Evolutionary conservation across 2,329 filamentous ascomycete species (phyloP), one percentile per base, ranked within the genome.

Genomic region (Pseudogymnoascus sp.): DNA sequence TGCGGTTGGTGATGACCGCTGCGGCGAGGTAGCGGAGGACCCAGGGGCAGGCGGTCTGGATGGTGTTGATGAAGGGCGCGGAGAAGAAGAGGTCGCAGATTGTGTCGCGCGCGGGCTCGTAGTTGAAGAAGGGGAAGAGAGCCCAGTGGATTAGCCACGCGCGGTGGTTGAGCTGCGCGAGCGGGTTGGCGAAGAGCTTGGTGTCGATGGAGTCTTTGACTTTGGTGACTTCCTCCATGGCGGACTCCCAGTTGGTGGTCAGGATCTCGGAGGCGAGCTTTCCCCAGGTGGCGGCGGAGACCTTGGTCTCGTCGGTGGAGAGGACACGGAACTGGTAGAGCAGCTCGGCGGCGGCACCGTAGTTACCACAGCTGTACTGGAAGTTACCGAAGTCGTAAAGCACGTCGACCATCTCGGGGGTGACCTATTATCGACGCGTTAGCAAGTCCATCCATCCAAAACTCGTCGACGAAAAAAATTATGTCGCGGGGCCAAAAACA

Each of bases 91-190:
- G 87, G 72, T 99, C 95, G 74, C 95, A 91, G 71, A 99, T 85
- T 70, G 86, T 85, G 75, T 99, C 95, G 73, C 93, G 91, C 64
- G 91, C 91, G 68, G 87, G 84, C 73, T 97, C 93, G 80, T 91
- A 88, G 86, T 99, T 97, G 86, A 97, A 99, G 80, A 97, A 93
- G 66, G 95, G 93, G 86, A 97, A 99, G 66, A 99, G 88, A 53
- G 91, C 88, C 93, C 95, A 99, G 89, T 99, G 95, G 72, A 96
- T 89, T 72, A 99, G 83, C 91, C 93, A 96, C 64, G 93, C 96
- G 75, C 95, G 91, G 83, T 97, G 93, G 76, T 93, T 89, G 66
- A 99, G 88, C 81, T 99, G 95, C 65, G 90, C 93, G 68, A 97
- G 85, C 28, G 93, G 90, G 83, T 96, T 97, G 84, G 88, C 95